Base-by-base conservation (phyloP, 495 filamentous ascomycete genomes). In the Bryoglossum gracile region DNA sequence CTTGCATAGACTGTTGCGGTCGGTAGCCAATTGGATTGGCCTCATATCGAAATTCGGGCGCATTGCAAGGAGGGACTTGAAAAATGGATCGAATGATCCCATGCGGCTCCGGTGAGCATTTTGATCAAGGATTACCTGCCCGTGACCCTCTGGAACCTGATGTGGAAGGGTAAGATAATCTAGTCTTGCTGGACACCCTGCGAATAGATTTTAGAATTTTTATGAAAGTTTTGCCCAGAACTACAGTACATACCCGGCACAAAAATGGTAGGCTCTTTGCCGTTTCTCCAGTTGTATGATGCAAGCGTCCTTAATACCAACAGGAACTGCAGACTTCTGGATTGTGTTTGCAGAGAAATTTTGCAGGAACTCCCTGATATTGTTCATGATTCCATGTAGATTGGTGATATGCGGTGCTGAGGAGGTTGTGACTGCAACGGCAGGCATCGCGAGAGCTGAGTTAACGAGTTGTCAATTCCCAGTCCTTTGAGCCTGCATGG, bases 1-100 rank as follows among this genome's bases (percentile, higher is more conserved):
- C 37, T 42, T 50, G 35, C 46, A 37, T 11, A 50, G 37, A 34
- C 46, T 50, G 35, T 50, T 50, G 28, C 46, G 46, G 42, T 50
- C 37, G 17, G 46, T 50, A 0, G 23, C 37, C 14, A 50, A 23
- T 11, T 3, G 14, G n/a, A 50, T 50, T 10, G 46, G 46, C 9
- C 11, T 28, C 22, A 50, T 28, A 11, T 28, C 6, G 32, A 30
- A 42, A 25, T 28, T 19, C 10, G 47, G 47, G n/a, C 43, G 3
- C 38, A 43, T 50, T 0, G 47, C 43, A n/a, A 50, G 22, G 5
- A 50, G 19, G n/a, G 47, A 37, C 35, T 42, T 43, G 18, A 50
- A 50, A 16, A 50, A 50, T 10, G 47, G 37, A 24, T 47, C 44
- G 30, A 47, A 47, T 4, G 30, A 24, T 0, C 16, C 44, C 23